Base-by-base conservation (phyloP, 768 basidiomycete genomes). In the Boletus eberwhitei region DNA sequence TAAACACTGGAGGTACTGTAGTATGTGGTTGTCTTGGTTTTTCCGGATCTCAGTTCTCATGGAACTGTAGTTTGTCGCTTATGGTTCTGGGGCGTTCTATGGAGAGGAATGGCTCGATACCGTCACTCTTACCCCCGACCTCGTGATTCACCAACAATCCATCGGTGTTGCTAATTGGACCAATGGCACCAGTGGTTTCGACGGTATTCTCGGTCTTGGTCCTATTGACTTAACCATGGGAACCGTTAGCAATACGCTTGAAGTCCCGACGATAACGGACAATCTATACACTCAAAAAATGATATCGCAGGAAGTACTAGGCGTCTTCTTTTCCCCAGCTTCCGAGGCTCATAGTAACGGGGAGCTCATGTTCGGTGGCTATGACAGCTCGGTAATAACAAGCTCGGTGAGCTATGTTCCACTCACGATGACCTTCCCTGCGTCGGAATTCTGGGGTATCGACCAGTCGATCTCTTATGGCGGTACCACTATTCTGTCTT, bases 121-220 rank as follows among this genome's bases (percentile, higher is more conserved):
- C 8, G 40, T 64, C 29, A 60, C 53, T 8, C 48, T 64, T n/a
- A 8, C 35, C 2, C 24, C 58, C 4, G 45, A 16, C 11, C 22
- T 60, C 14, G 39, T 52, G 4, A 42, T 62, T 35, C 41, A 8
- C 2, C 21, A 55, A 3, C 77, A 79, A 59, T 69, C 67, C 21
- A 72, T 78, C 24, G 59, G 75, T 21, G 73, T 69, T 45, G 75
- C 77, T 1, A 46, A 50, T 5, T 36, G 19, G 1, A n/a, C 66
- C 16, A 1, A 29, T 2, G 75, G 73, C 22, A 65, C 71, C 38
- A 37, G 48, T 5, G 69, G 62, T 9, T 61, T 75, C 14, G 75
- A 78, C 48, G 77, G 77, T 13, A 67, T 78, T 45, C 67, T 79
- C 13, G 59, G 76, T 59, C 32, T 62, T 26, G 70, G 75, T 8